Percentiles rank a stretch among this genome's conserved stretches.
These are phyloP conservation scores for Coleophoma eucalyptorum DNA, from an alignment of 2,329 filamentous ascomycete species.

Conservation along the genomic window DNA sequence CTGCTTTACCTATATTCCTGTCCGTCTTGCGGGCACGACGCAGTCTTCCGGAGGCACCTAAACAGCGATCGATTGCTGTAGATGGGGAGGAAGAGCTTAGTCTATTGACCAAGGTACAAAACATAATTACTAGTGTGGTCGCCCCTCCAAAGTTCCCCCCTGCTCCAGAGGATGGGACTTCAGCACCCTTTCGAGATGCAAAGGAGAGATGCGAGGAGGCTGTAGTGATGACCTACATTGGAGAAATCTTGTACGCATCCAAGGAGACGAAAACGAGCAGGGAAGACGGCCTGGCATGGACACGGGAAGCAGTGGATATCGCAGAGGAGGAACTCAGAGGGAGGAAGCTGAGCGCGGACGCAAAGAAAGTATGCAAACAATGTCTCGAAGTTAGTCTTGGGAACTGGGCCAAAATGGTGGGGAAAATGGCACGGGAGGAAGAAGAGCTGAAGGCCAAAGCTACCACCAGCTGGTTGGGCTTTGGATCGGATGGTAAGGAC, in stretches of 20 bases:
- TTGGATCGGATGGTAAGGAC: slow-evolving; percentile 17
- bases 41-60: slow-evolving; percentile 39
- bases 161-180: slow-evolving; percentile 65
- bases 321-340: slow-evolving; percentile 65
- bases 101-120: slow-evolving; percentile 21
- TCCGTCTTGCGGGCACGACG: slow-evolving; percentile 79
- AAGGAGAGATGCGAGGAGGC: slow-evolving; percentile 79
- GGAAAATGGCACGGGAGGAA: slow-evolving; percentile 44
- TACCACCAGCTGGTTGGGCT: slow-evolving; percentile 22
- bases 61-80: slow-evolving; percentile 10
- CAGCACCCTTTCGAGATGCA: slow-evolving; percentile 59
- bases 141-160: slow-evolving; percentile 63
- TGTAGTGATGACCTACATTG: slow-evolving; percentile 82
- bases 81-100: slow-evolving; percentile 11
- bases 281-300: slow-evolving; percentile 82
- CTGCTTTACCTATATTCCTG: slow-evolving; percentile 79
- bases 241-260: slow-evolving; percentile 84
- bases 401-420: slow-evolving; percentile 83
- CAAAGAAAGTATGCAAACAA: slow-evolving; percentile 64
- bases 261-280: slow-evolving; percentile 33
- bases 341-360: slow-evolving; percentile 25
- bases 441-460: slow-evolving; percentile 14
- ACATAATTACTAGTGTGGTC: slow-evolving; percentile 26
- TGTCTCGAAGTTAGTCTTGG: slow-evolving; percentile 73
- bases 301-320: slow-evolving; percentile 78